Base-by-base conservation (phyloP, 805 yeast genomes). In the Kazachstania africana region DNA sequence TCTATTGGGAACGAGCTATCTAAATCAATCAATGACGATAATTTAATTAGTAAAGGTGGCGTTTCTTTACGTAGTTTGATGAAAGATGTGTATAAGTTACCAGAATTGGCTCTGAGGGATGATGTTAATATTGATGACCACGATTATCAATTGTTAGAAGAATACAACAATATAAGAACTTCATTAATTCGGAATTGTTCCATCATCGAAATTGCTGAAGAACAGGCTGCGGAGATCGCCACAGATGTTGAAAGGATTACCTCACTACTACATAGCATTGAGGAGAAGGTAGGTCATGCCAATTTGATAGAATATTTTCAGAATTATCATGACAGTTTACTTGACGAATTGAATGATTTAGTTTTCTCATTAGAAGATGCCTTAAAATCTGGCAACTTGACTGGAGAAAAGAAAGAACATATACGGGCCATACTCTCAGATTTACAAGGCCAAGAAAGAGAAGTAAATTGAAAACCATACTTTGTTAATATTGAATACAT, bases 91-190 rank as follows among this genome's bases (percentile, higher is more conserved):
- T 20, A 27, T 15, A 38, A 40, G 9, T 37, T 53, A 21, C 59
- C 59, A n/a, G 36, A 36, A 20, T 38, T 53, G 30, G 26, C 14
- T 9, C n/a, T 19, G 6, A 21, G 17, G 6, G 26, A 24, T 8
- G 39, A 32, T 10, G 34, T 27, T 5, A 44, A 36, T 10, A 40
- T 34, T 12, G 34, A 27, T 6, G 36, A 38, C 10, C n/a, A n/a
- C n/a, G 42, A 43, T 8, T 29, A 31, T 8, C 29, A 31, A 8
- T 30, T 38, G 5, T 33, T 53, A n/a, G 32, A 34, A 6, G 55
- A 51, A 31, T 53, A 53, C 32, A 39, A 42, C 14, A 33, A 35
- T 16, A 35, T 53, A n/a, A 36, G 50, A 28, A 33, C 25, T 8
- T 38, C 41, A 10, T 24, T 53, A 14, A 32, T 38, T 5, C 19